Percentiles rank a stretch among this genome's conserved stretches.
phyloP scores from a whole-genome alignment of 176 grass and related monocot species.

The Tillandsia leiboldiana region DNA sequence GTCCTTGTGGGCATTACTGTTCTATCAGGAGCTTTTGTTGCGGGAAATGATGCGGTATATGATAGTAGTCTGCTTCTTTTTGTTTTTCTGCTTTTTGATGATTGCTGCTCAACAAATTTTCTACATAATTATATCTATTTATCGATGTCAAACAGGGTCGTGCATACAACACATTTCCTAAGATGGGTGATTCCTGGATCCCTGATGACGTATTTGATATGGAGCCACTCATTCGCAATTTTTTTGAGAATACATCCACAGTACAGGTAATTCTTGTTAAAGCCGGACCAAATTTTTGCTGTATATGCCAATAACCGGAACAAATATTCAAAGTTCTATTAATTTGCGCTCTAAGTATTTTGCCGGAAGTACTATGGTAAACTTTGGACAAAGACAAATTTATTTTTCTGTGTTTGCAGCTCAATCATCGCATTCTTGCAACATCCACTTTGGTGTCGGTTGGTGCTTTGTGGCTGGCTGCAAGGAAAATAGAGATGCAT shows the following conservation, averaged over 20 bases:
- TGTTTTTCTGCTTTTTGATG: not conserved
- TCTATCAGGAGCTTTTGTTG: conserved; percentile 89
- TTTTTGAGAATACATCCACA: conserved; percentile 83
- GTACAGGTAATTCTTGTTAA: conserved; percentile 56
- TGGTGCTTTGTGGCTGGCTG: conserved; percentile 53
- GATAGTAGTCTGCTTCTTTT: conserved; percentile 20
- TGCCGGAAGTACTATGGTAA: not conserved
- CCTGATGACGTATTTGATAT: conserved; percentile 81
- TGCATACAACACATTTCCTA: conserved; percentile 97
- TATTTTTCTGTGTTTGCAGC: conserved; percentile 31
- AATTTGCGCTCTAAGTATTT: not conserved
- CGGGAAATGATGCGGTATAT: conserved; percentile 95
- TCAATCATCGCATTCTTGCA: conserved; percentile 87
- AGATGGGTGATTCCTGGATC: conserved; percentile 97
- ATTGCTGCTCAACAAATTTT: not conserved
- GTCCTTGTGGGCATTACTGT: conserved; percentile 74
- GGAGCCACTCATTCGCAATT: conserved; percentile 75
- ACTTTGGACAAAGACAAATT: not conserved
- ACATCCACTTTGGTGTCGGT: conserved; percentile 57
- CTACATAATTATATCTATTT: conserved; percentile 3
- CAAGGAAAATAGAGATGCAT: conserved; percentile 77
- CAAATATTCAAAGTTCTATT: not conserved
- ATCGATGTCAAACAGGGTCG: conserved; percentile 52
- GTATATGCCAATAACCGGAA: not conserved
- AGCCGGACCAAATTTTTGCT: not conserved